Evolutionary conservation across 1,284 basidiomycete species (phyloP), one percentile per base, ranked within the genome.

Genomic region (Laetiporus sulphureus): DNA sequence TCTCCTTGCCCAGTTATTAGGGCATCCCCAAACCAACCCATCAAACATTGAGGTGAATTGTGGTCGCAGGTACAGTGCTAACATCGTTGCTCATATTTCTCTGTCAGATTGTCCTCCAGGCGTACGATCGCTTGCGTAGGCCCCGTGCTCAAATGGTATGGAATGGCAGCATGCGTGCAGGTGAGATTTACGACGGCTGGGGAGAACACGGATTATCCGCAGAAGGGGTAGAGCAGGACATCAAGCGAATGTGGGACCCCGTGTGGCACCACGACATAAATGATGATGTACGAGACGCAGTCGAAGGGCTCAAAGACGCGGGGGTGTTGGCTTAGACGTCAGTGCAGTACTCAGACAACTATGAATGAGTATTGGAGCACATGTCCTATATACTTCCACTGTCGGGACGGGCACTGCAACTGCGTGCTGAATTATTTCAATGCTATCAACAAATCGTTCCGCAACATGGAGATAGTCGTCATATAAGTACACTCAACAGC

Each of bases 221-320:
- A 2, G 53, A 56, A 13, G 56, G 52, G 2, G 16, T 59, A 13
- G 16, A 29, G 3, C 45, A 58, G 2, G 62, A 66, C 34, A 31
- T 76, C 20, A 36, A 46, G 6, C 63, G 57, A n/a, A 59, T 65
- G 22, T 78, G 69, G 68, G 62, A 65, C 22, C 61, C 63, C 8
- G 62, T 78, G 12, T 77, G 72, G 73, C 56, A 65, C 36, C 65
- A 75, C 53, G 68, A 74, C 45, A 47, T 72, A 12, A 54, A 63
- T 12, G 54, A 52, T 29, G 68, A 74, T 34, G 38, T 70, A 1
- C 41, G 51, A 12, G 21, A 36, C 0, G 64, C 63, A 1, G 32
- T 65, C 16, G 25, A 47, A 8, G 35, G 41, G 33, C 49, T 67
- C 23, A 41, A 50, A n/a, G 76, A 47, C n/a, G n/a, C n/a, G n/a